These are phyloP conservation scores for Thalassiosira profunda DNA, from an alignment of 108 stramenopile genomes.

Conservation along the genomic window DNA sequence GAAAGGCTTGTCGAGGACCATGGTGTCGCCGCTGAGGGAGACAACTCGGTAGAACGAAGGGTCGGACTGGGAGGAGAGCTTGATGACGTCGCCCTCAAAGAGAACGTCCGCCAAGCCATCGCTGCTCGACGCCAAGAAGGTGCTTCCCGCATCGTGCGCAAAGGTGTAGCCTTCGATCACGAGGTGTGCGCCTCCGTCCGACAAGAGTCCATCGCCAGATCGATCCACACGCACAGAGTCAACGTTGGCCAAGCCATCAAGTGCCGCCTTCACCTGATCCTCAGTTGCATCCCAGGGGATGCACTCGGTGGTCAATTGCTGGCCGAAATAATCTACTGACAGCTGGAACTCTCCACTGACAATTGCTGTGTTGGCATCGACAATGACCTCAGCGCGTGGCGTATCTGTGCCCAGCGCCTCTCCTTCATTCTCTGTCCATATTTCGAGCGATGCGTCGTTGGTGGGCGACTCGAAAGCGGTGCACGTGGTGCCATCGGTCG, in stretches of 20 bases:
- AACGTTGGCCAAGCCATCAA: conserved; percentile 52
- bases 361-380: conserved; percentile 41
- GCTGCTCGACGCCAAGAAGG: conserved; percentile 13
- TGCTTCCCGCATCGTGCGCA: not conserved
- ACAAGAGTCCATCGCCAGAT: conserved; percentile 47
- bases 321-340: conserved; percentile 29
- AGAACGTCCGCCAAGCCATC: conserved; percentile 10
- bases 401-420: conserved; percentile 61
- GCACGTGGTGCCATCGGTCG: conserved; percentile 41
- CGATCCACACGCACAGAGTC: conserved; percentile 65
- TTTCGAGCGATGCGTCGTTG: conserved; percentile 50
- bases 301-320: conserved; percentile 45
- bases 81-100: conserved; percentile 22
- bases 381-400: conserved; percentile 35
- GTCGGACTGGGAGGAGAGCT: conserved; percentile 25
- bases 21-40: conserved; percentile 1
- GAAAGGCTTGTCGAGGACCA: conserved; percentile 23
- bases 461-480: conserved; percentile 44
- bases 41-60: conserved; percentile 14
- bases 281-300: conserved; percentile 67
- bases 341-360: conserved; percentile 47
- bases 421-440: conserved; percentile 48
- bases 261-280: conserved; percentile 37
- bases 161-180: conserved; percentile 6
- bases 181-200: not conserved